phyloP scores from a whole-genome alignment of 768 basidiomycete genomes.

The Agaricus subrufescens region DNA sequence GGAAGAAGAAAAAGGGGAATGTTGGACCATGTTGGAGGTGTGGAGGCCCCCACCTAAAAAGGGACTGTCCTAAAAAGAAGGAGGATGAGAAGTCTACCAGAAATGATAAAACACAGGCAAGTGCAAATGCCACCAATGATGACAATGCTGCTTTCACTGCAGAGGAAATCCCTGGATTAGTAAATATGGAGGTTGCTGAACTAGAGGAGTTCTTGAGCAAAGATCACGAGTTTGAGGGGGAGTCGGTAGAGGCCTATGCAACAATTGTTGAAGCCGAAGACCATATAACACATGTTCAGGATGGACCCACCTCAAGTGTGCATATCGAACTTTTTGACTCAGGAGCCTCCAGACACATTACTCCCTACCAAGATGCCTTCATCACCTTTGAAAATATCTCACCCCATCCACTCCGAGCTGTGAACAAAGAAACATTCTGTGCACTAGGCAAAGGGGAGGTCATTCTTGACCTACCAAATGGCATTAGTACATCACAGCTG shows the following conservation, averaged over 20 bases:
- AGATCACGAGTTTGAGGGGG: too few species aligned
- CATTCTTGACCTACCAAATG: slow-evolving; percentile 26
- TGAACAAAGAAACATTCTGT: slow-evolving; percentile 24
- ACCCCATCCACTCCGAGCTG: slow-evolving; percentile 20
- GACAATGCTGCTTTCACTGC: not conserved
- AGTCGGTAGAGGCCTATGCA: not conserved
- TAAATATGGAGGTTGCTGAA: too few species aligned
- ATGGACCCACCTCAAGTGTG: not conserved
- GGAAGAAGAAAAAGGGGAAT: not conserved
- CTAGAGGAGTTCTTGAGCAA: too few species aligned
- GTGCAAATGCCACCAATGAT: not conserved
- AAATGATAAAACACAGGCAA: not conserved
- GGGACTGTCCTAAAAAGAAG: not conserved
- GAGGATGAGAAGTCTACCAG: not conserved
- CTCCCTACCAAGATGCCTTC: slow-evolving; percentile 22
- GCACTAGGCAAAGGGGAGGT: slow-evolving; percentile 23
- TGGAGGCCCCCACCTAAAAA: not conserved
- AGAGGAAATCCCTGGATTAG: too few species aligned
- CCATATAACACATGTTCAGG: too few species aligned
- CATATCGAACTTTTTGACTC: slow-evolving; percentile 21
- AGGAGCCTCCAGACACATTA: slow-evolving; percentile 22
- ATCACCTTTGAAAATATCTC: slow-evolving; percentile 17
- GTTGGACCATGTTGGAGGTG: not conserved
- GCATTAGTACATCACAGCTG: slow-evolving; percentile 12
- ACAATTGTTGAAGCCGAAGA: not conserved